Percentiles rank a stretch among this genome's conserved stretches.
These are phyloP conservation scores for Magnusiomyces fungicola DNA, from an alignment of 1,139 yeast species.

Conservation along the genomic window DNA sequence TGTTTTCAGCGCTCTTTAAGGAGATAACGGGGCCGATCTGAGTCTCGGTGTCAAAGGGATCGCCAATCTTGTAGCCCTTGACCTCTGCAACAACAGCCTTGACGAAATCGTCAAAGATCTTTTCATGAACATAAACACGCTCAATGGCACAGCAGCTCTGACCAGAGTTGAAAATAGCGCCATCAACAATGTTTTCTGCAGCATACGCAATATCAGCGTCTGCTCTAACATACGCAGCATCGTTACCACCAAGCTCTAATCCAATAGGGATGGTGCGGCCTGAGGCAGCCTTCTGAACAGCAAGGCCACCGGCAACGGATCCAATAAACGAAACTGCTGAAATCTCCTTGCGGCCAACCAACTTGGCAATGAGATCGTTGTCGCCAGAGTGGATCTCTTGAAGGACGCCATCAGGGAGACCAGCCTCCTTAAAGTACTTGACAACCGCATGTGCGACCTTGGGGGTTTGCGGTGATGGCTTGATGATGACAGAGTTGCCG, in stretches of 20 bases:
- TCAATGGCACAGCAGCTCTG: constrained; percentile 91
- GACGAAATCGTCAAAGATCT: constrained; percentile 61
- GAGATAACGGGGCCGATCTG: constrained; percentile 79
- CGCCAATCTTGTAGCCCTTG: constrained; percentile 46
- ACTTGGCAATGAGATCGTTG: constrained; percentile 62
- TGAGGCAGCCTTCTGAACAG: constrained; percentile 67
- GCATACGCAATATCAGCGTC: constrained; percentile 49
- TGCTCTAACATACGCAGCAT: constrained; percentile 64
- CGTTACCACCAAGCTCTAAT: constrained; percentile 90
- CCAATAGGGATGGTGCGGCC: constrained; percentile 67
- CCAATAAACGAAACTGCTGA: constrained; percentile 83
- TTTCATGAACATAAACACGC: constrained; percentile 66
- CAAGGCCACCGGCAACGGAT: constrained; percentile 74
- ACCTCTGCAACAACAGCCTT: constrained; percentile 57
- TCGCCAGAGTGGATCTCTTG: constrained; percentile 51
- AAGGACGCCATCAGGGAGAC: constrained; percentile 74
- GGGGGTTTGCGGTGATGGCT: constrained; percentile 80
- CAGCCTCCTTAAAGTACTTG: constrained; percentile 57
- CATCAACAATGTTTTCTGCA: constrained; percentile 78
- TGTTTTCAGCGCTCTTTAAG: constrained; percentile 60
- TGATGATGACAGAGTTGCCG: constrained; percentile 74
- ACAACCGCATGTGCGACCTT: constrained; percentile 65
- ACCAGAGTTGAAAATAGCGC: constrained; percentile 79
- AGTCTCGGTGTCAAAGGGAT: constrained; percentile 63
- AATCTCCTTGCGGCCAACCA: constrained; percentile 48